Evolutionary conservation across 768 basidiomycete species (phyloP), one percentile per base, ranked within the genome.

Genomic region (Agrocybe chaxingu): DNA sequence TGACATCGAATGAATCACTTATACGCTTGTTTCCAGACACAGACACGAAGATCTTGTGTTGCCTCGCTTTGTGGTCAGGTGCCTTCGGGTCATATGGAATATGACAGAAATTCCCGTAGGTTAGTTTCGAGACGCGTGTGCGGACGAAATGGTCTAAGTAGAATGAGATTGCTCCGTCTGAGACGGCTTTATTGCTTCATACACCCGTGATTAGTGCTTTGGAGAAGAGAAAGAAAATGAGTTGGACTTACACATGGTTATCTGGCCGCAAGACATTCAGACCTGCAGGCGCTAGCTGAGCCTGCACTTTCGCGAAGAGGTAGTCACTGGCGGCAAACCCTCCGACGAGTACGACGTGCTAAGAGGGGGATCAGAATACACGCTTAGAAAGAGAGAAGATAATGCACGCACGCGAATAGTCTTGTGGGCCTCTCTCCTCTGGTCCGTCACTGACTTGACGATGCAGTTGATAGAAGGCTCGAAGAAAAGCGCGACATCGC

Each of bases 401-500:
- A 18, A 34, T 8, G 13, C 32, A 49, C 63, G 32, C 11, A 70
- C 73, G 4, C 58, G 57, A 19, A 74, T 65, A 2, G 61, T 60
- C 7, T 62, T 59, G 6, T 51, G 54, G 0, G 66, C 55, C 11
- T 39, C 45, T 33, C 31, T 55, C 12, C 46, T 48, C 53, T 67
- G 62, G 8, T 60, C 56, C 32, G 50, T 18, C 4, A 73, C 62
- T 1, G 66, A 66, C 3, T 60, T 30, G 10, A 70, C 45, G 8
- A 75, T 71, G 10, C 66, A 66, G 5, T 58, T 52, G 10, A 72
- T 52, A 1, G 69, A 66, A 7, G 72, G 71, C 24, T 65, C 56
- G 40, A 73, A 74, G 47, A 73, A 69, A 5, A 43, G 42, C 0
- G 66, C 66, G 5, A 73, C 67, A 18, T 62, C 63, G 5, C 53